A percentile compares a stretch with the other conserved stretches of the same genome.
Evolutionary conservation across 192 early-diverging fungal species (phyloP).

Genomic region (Podila horticola): DNA sequence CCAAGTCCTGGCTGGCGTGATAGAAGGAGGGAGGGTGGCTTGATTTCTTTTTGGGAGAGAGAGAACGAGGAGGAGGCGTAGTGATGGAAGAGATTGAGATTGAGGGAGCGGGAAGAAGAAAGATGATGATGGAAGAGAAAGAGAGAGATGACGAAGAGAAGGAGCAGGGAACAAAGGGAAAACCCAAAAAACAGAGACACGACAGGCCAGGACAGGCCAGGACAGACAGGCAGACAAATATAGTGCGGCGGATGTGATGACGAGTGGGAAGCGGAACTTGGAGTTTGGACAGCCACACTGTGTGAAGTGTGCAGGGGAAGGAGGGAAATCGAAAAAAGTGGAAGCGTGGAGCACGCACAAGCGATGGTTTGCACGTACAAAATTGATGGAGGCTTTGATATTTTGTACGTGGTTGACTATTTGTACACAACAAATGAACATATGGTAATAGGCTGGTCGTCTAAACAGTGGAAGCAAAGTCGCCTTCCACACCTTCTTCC

Average conservation of each 20-base stretch:
- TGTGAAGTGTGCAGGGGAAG: too few relatives aligned
- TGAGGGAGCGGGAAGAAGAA: not conserved
- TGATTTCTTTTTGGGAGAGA: not conserved
- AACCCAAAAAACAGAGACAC: not conserved
- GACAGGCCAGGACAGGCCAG: not conserved
- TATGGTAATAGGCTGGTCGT: too few relatives aligned
- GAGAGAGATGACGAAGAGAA: not conserved
- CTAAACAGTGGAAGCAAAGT: slow-evolving; percentile 50
- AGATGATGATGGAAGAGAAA: not conserved
- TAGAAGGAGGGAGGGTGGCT: not conserved
- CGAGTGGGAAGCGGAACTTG: not conserved
- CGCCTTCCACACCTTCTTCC: slow-evolving; percentile 56
- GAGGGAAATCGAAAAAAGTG: too few relatives aligned
- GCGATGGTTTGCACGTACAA: too few relatives aligned
- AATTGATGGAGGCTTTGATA: too few relatives aligned
- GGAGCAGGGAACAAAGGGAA: not conserved
- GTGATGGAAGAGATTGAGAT: not conserved
- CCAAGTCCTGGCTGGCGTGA: slow-evolving; percentile 4
- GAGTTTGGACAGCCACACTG: not conserved
- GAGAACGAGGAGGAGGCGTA: not conserved
- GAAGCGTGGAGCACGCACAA: too few relatives aligned
- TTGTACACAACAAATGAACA: too few relatives aligned
- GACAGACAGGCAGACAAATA: not conserved
- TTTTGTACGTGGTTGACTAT: not conserved
- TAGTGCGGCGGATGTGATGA: too few relatives aligned